Evolutionary conservation across 2,329 filamentous ascomycete species (phyloP).

Genomic region (Colletotrichum coccodes): DNA sequence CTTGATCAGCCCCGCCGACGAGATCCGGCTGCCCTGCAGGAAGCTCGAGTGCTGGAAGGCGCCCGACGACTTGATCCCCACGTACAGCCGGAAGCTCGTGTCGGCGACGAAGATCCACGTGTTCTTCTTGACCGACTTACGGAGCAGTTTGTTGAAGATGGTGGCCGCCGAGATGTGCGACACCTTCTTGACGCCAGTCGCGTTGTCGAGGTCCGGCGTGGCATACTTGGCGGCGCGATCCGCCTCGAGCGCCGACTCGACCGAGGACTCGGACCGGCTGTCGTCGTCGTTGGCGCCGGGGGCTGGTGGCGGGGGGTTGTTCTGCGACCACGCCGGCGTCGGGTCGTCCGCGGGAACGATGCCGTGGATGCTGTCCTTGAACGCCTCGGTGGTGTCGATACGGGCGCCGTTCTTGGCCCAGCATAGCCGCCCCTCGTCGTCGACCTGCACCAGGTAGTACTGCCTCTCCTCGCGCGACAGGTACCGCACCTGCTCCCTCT

Average conservation of each 20-base stretch:
- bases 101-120: constrained; percentile 96
- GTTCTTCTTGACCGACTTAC: constrained; percentile 83
- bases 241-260: constrained; percentile 62
- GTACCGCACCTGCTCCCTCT: constrained; percentile 85
- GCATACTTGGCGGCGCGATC: constrained; percentile 73
- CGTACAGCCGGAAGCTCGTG: constrained; percentile 84
- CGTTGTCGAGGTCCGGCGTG: constrained; percentile 69
- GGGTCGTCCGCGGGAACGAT: constrained; percentile 72
- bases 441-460: constrained; percentile 83
- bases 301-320: constrained; percentile 40
- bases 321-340: constrained; percentile 61
- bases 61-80: constrained; percentile 89
- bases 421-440: constrained; percentile 78
- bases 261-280: constrained; percentile 48
- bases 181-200: constrained; percentile 63
- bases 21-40: constrained; percentile 82
- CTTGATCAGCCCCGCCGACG: constrained; percentile 85
- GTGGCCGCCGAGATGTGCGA: constrained; percentile 77
- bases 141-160: constrained; percentile 81
- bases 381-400: constrained; percentile 81
- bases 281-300: constrained; percentile 36
- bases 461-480: constrained; percentile 83
- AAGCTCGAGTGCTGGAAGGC: constrained; percentile 94
- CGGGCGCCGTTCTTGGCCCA: constrained; percentile 86
- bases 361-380: constrained; percentile 82